phyloP scores from a whole-genome alignment of 305 asterid species.

The Solanum hybrid region DNA sequence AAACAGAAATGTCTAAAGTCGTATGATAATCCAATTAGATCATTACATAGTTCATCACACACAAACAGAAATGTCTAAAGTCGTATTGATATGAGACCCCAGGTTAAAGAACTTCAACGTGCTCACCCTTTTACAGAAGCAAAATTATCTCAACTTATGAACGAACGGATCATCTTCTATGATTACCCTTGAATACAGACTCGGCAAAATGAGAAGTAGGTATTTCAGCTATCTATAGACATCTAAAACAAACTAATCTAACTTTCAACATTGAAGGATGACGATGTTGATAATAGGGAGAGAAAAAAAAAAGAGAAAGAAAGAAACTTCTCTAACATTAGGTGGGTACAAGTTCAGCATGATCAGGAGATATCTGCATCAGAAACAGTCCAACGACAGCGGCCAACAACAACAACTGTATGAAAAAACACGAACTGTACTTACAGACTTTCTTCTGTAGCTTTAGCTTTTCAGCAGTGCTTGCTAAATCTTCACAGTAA shows the following conservation, averaged over 20 bases:
- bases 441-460: conserved; percentile 38
- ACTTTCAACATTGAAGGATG: conserved; percentile 4
- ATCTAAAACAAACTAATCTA: conserved; percentile 9
- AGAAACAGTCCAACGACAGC: conserved; percentile 21
- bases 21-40: too few relatives aligned
- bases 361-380: conserved; percentile 23
- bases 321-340: conserved; percentile 14
- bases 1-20: too few relatives aligned
- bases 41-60: too few relatives aligned
- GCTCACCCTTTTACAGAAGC: neutral
- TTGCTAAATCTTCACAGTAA: conserved; percentile 30
- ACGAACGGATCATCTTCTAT: neutral
- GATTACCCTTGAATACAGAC: neutral
- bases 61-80: too few relatives aligned
- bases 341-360: conserved; percentile 51
- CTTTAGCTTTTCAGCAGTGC: conserved; percentile 31
- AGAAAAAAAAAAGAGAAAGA: neutral
- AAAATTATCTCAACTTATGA: neutral
- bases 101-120: too few relatives aligned
- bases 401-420: conserved; percentile 46
- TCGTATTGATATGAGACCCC: too few relatives aligned
- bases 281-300: neutral
- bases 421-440: conserved; percentile 36
- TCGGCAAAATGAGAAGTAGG: neutral
- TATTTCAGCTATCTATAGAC: conserved; percentile 22